Evolutionary conservation across 352 stramenopile species (phyloP).

Genomic region (Pythium chondricola): DNA sequence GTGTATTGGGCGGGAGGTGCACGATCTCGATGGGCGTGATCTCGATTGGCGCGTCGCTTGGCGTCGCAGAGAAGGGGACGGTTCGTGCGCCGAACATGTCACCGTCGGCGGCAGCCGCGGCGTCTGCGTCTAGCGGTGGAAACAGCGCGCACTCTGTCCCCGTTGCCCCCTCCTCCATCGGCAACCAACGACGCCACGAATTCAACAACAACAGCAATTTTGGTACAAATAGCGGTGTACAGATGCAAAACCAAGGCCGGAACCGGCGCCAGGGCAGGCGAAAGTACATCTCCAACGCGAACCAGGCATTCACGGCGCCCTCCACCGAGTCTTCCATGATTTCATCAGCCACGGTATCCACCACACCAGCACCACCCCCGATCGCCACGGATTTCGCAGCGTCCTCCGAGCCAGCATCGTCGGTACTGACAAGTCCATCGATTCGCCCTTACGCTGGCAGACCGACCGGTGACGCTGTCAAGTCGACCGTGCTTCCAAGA

Average conservation of each 20-base stretch:
- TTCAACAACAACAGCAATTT: constrained; percentile 1
- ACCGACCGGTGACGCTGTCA: too few relatives aligned
- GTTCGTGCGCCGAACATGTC: constrained; percentile 9
- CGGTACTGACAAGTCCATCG: too few relatives aligned
- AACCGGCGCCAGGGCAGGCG: constrained; percentile 12
- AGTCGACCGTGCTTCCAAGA: not conserved
- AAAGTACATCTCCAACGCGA: constrained; percentile 5
- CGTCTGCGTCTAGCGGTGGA: not conserved
- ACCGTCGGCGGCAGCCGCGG: not conserved
- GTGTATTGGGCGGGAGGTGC: not conserved
- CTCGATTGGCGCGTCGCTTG: constrained; percentile 69
- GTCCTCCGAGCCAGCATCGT: not conserved
- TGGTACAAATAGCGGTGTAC: not conserved
- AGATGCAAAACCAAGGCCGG: not conserved
- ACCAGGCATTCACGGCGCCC: not conserved
- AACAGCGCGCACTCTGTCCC: not conserved
- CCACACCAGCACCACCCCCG: not conserved
- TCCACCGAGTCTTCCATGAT: not conserved
- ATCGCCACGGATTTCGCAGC: not conserved
- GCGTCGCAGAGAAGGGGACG: constrained; percentile 34
- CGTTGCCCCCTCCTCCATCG: not conserved
- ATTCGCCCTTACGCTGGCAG: too few relatives aligned
- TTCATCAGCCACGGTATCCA: not conserved
- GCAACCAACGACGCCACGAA: constrained; percentile 7
- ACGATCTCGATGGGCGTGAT: constrained; percentile 58